These are phyloP conservation scores for Escallonia rubra DNA, from an alignment of 129 eudicot genomes.

Conservation along the genomic window DNA sequence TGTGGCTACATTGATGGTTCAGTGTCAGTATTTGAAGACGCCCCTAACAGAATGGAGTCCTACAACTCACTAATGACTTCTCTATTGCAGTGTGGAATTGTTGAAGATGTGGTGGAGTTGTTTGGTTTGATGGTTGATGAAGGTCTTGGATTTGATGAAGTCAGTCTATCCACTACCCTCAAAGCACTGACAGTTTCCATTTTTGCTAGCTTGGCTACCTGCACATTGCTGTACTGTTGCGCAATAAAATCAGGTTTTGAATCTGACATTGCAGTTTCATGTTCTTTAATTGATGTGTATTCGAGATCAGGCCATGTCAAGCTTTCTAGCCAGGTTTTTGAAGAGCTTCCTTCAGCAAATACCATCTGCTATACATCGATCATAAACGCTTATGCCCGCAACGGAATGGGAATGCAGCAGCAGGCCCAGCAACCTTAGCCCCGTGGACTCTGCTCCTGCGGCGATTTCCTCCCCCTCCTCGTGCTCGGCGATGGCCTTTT, in stretches of 20 bases:
- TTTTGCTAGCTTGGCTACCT: conserved; percentile 39
- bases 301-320: conserved; percentile 41
- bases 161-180: conserved; percentile 51
- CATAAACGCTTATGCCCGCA: conserved; percentile 51
- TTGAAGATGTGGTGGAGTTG: conserved; percentile 62
- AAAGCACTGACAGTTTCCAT: conserved; percentile 41
- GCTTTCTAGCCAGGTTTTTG: conserved; percentile 26
- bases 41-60: conserved; percentile 39
- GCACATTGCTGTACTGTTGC: conserved; percentile 46
- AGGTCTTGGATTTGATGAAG: conserved; percentile 58
- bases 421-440: no score
- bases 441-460: no score
- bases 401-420: conserved; percentile 46
- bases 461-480: no score
- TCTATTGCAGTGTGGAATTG: conserved; percentile 38
- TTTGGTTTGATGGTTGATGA: conserved; percentile 63
- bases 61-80: conserved; percentile 83
- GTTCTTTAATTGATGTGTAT: conserved; percentile 50
- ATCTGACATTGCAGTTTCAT: conserved; percentile 42
- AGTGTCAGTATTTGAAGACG: conserved; percentile 28
- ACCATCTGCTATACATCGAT: conserved; percentile 52
- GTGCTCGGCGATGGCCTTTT: no score
- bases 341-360: conserved; percentile 38
- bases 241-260: conserved; percentile 55
- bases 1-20: conserved; percentile 52